Evolutionary conservation across 345 rosid species (phyloP).

Genomic region (Heritiera fomes): DNA sequence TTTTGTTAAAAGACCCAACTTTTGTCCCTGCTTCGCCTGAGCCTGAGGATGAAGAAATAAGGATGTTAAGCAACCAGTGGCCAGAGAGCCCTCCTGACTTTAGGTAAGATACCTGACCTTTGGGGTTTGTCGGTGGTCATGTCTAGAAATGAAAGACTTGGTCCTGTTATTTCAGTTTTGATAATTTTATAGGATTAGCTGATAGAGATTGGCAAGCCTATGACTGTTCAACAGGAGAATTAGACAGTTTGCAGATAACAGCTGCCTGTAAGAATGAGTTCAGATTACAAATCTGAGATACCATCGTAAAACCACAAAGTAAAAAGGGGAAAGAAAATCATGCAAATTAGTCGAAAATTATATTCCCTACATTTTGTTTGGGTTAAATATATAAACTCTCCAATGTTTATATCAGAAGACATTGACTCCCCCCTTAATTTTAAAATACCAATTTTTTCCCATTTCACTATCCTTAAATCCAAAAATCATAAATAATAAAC

Average conservation of each 20-base stretch:
- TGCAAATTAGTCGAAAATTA: too few relatives aligned
- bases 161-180: not conserved
- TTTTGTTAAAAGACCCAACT: slow-evolving; percentile 55
- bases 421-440: too few relatives aligned
- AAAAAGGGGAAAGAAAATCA: not conserved
- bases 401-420: too few relatives aligned
- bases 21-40: slow-evolving; percentile 59
- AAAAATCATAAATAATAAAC: too few relatives aligned
- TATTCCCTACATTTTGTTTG: too few relatives aligned
- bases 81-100: slow-evolving; percentile 58
- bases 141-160: not conserved
- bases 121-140: not conserved
- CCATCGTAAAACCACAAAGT: not conserved
- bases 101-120: not conserved
- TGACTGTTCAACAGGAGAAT: not conserved
- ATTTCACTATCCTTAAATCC: too few relatives aligned
- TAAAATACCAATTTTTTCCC: too few relatives aligned
- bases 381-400: too few relatives aligned
- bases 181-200: too few relatives aligned
- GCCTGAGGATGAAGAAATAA: slow-evolving; percentile 47
- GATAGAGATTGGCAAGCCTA: not conserved
- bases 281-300: not conserved
- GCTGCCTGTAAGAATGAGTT: slow-evolving; percentile 13
- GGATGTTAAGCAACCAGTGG: slow-evolving; percentile 69
- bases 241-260: not conserved